Conservation (phyloP, 164 flowering plant genomes). For the Vitis rotundifolia region DNA sequence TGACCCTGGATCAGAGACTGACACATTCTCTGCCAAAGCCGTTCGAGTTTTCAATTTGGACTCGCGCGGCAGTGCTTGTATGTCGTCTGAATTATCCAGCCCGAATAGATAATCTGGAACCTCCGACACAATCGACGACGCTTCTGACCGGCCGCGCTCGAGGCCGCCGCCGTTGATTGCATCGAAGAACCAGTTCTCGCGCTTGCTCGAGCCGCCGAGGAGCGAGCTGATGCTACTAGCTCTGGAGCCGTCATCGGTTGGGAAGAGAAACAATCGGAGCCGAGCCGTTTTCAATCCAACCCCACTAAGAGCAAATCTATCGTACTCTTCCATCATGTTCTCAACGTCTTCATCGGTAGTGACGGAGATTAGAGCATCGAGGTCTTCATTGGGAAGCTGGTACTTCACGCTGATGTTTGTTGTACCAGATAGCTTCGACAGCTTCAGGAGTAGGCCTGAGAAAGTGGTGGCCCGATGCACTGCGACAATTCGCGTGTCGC, state of each 20-base stretch:
- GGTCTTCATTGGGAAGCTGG: conserved; percentile 95
- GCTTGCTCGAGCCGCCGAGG: conserved; percentile 63
- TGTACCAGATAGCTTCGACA: conserved; percentile 56
- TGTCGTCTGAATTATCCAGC: conserved; percentile 64
- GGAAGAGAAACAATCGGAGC: conserved; percentile 74
- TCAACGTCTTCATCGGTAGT: conserved; percentile 87
- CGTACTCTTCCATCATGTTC: conserved; percentile 95
- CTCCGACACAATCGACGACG: conserved; percentile 79
- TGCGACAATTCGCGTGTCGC: conserved; percentile 90
- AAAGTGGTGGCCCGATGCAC: conserved; percentile 56
- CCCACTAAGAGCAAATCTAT: conserved; percentile 45
- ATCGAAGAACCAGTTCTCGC: conserved; percentile 84
- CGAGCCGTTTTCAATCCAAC: conserved; percentile 48
- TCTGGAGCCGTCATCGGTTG: conserved; percentile 34
- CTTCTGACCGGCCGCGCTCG: conserved; percentile 83
- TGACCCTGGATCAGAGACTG: conserved; percentile 80
- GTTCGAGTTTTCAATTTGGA: conserved; percentile 30
- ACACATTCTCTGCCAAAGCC: conserved; percentile 33
- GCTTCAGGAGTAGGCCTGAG: conserved; percentile 53
- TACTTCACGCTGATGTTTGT: conserved; percentile 64
- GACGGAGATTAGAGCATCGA: conserved; percentile 86
- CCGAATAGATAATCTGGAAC: conserved; percentile 93
- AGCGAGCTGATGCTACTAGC: conserved; percentile 60
- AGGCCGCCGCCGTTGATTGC: conserved; percentile 70
- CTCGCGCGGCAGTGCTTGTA: conserved; percentile 26